Percentiles rank a stretch among this genome's conserved stretches.
phyloP scores from a whole-genome alignment of 2,329 filamentous ascomycete species.

The Trichoderma sp. region DNA sequence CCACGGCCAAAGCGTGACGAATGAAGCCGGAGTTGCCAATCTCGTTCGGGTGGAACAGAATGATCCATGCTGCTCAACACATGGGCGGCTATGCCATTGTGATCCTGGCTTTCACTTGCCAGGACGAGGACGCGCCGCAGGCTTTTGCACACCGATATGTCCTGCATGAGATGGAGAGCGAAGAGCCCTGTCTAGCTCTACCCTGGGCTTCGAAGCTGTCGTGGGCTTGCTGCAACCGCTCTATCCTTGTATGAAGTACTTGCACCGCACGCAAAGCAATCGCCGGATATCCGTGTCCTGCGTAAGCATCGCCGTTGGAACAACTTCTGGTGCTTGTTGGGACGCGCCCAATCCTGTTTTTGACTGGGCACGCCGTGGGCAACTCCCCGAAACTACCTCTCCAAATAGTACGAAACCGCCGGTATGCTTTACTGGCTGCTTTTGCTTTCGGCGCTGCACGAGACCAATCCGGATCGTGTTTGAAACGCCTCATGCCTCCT shows the following conservation, averaged over 20 bases:
- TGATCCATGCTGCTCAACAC: not conserved
- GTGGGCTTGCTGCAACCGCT: constrained; percentile 4
- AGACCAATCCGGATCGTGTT: not conserved
- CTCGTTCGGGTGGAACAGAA: constrained; percentile 1
- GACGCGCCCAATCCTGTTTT: constrained; percentile 14
- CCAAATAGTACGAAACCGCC: not conserved
- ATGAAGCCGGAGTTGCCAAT: constrained; percentile 15
- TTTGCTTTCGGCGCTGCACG: not conserved
- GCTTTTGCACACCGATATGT: not conserved
- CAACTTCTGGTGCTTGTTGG: constrained; percentile 9
- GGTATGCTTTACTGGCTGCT: not conserved
- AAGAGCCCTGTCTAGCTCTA: not conserved
- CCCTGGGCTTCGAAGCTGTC: not conserved
- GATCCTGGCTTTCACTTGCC: constrained; percentile 11
- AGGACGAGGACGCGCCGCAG: not conserved
- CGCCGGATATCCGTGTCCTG: not conserved
- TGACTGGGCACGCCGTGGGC: constrained; percentile 15
- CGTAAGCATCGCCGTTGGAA: not conserved
- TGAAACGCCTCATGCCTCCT: constrained; percentile 12
- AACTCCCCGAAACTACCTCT: constrained; percentile 6
- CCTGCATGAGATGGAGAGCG: not conserved
- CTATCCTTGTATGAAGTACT: not conserved
- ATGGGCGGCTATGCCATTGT: not conserved
- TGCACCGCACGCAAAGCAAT: not conserved
- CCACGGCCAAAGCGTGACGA: constrained; percentile 17